Percentiles rank a stretch among this genome's conserved stretches.
phyloP scores from a whole-genome alignment of 1,139 yeast genomes.

The Debaryomycetaceae sp. region DNA sequence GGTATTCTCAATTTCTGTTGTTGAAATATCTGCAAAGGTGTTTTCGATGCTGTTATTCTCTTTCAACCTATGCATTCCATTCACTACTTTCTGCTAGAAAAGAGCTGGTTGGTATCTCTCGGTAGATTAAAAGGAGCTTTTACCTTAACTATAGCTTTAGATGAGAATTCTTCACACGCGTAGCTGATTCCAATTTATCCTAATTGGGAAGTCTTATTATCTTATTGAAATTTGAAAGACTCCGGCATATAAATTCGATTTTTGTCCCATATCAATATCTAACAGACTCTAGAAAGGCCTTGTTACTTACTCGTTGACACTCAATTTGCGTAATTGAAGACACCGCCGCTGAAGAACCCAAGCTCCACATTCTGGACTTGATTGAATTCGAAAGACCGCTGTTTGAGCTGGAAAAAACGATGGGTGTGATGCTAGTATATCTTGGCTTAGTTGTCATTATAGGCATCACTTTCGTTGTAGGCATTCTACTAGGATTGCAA shows the following conservation, averaged over 20 bases:
- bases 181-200: background rate
- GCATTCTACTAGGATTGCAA: conserved; percentile 26
- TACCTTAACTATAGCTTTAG: background rate
- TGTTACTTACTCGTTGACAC: too few relatives aligned
- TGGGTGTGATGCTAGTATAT: too few relatives aligned
- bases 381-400: too few relatives aligned
- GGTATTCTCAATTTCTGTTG: conserved; percentile 2
- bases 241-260: background rate
- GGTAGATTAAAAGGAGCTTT: background rate
- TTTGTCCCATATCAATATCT: background rate
- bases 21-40: conserved; percentile 2
- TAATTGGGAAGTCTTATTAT: background rate
- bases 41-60: conserved; percentile 6
- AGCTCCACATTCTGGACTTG: too few relatives aligned
- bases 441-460: background rate
- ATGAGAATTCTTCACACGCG: background rate
- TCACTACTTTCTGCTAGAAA: background rate
- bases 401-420: too few relatives aligned
- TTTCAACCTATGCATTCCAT: conserved; percentile 5
- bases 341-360: too few relatives aligned
- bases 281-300: background rate
- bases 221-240: background rate
- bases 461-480: conserved; percentile 8
- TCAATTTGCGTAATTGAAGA: too few relatives aligned
- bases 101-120: background rate